Base-by-base conservation (phyloP, 495 filamentous ascomycete species). In the Aspergillus bridgeri region DNA sequence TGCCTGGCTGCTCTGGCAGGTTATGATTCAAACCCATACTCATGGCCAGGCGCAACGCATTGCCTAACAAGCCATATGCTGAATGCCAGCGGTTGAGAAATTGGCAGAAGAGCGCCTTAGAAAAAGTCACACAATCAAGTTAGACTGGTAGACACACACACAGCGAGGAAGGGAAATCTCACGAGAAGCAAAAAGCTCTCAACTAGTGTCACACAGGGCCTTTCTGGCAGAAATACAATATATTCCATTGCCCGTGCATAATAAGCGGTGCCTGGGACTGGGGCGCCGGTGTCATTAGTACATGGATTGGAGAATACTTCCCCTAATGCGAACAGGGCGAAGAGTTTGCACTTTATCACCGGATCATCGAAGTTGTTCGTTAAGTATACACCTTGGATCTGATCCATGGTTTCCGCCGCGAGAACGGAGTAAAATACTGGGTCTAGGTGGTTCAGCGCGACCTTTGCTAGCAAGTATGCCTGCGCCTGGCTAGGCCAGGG, bases 1-100 rank as follows among this genome's bases (percentile, higher is more conserved):
- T 58, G 21, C 64, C 65, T 51, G 69, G 67, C n/a, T 54, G 57
- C 29, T 62, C 63, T 13, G 70, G 72, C 2, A 75, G 65, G 17
- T 71, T 68, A 47, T 68, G 72, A 33, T 75, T 64, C 9, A 75
- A 48, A 3, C 70, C 72, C 9, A 75, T 53, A 22, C 65, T 65
- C 17, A 75, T 18, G 0, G 54, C 70, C 1, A 67, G 22, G 13
- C 72, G 66, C 60, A 73, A 63, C 0, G 72, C 68, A 43, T 45
- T 62, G 15, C 72, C 69, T 5, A 69, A 60, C 2, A 75, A 49
- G 27, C 61, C 25, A 27, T 66, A 75, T 1, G 60, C 72, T 0
- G 66, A 67, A 52, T 75, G 66, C 2, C 72, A 66, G 45, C 72
- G 52, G 48, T 75, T 73, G 5, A 71, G 49, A 27, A 68, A 69